Evolutionary conservation across 2,329 filamentous ascomycete genomes (phyloP), one percentile per base, ranked within the genome.

Genomic region (Ceratocystis lukuohia): DNA sequence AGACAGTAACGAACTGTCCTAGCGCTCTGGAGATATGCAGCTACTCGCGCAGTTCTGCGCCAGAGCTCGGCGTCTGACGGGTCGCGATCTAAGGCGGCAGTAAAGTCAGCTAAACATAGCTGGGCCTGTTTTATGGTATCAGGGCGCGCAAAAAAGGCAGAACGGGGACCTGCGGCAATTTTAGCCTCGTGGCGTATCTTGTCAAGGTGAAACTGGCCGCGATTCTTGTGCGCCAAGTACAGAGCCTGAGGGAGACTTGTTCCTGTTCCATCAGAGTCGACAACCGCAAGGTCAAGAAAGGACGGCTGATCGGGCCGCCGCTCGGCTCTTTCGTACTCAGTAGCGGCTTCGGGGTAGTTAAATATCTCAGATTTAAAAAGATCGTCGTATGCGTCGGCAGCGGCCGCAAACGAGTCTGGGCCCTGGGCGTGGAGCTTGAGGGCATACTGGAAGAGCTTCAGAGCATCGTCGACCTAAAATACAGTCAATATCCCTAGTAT

Each of bases 361-460:
- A 97, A 97, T 68, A 99, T 94, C 66, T 96, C 94, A 30, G 92
- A 96, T 65, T 88, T 79, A 75, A 99, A 95, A 1, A 99, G 84
- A 46, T 84, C 84, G 61, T 87, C 80, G 76, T 99, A 99, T 59
- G 94, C 93, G 64, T 86, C 82, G 56, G 83, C 81, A 22, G 95
- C 93, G 72, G 91, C 86, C 61, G 84, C 76, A 74, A 90, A 94
- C 65, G 85, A 89, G 20, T 78, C 78, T 0, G 89, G 85, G 1
- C 94, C 92, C 76, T 96, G 91, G 1, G 93, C 88, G 74, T 99
- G 94, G 70, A 92, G 85, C 75, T 93, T 96, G 67, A 99, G 79
- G 61, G 94, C 94, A 71, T 82, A 87, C 73, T 97, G 92, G 74
- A 96, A 99, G 45, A 93, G 84, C 77, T 96, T 97, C 69, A 99